phyloP scores from a whole-genome alignment of 2,329 filamentous ascomycete genomes.

The Sporothrix brunneoviolacea region DNA sequence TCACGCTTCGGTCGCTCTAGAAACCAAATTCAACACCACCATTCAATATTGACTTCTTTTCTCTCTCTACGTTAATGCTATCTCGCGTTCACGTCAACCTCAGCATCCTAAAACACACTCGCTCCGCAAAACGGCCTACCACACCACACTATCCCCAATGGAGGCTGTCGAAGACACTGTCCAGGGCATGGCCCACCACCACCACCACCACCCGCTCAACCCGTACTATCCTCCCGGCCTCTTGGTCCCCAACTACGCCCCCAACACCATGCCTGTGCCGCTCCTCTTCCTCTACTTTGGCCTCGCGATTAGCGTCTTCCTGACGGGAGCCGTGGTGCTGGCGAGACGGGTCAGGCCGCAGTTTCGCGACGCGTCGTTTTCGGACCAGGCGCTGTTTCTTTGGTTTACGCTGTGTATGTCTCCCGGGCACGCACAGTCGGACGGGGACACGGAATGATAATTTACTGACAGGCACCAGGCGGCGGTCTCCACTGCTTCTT shows the following conservation, averaged over 20 bases:
- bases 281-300: conserved; percentile 34
- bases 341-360: conserved; percentile 18
- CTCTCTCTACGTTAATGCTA: too few relatives aligned
- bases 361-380: conserved; percentile 24
- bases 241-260: conserved; percentile 36
- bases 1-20: too few relatives aligned
- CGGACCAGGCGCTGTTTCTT: conserved; percentile 38
- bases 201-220: too few relatives aligned
- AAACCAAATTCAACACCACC: too few relatives aligned
- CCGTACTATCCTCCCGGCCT: conserved; percentile 45
- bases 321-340: conserved; percentile 28
- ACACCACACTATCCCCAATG: too few relatives aligned
- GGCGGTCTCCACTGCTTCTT: conserved; percentile 73
- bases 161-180: too few relatives aligned
- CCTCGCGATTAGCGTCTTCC: conserved; percentile 29
- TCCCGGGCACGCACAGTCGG: not conserved
- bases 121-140: not conserved
- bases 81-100: not conserved
- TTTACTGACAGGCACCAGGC: conserved; percentile 31
- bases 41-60: too few relatives aligned
- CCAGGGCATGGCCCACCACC: too few relatives aligned
- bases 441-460: too few relatives aligned
- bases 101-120: not conserved
- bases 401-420: conserved; percentile 53
- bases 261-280: conserved; percentile 36